Evolutionary conservation across 139 green algal genomes (phyloP), one percentile per base, ranked within the genome.

Genomic region (Gonium pectorale): DNA sequence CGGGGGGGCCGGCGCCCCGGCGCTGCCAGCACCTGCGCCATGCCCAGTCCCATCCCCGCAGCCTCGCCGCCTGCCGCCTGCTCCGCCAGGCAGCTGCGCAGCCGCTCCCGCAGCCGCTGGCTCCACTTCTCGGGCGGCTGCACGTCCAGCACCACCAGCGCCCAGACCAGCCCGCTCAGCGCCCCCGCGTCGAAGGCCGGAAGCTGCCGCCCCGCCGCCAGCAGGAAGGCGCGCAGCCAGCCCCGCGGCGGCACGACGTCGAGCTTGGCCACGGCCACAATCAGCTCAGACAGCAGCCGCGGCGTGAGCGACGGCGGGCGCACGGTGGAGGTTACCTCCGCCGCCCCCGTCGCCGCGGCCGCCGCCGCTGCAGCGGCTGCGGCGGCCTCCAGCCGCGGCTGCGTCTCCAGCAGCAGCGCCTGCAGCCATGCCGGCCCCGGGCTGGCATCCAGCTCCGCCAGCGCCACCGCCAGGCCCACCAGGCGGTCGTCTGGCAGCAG

Each of bases 91-190:
- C 54, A 59, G 11, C 6, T 3, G 0, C 40, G 29, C 33, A 71
- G 59, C 5, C 43, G 40, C 27, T 22, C 59, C 59, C 71, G 7
- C 33, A 82, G 59, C 40, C 2, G 8, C 29, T 9, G 3, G 11
- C 19, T 72, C 75, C 59, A 71, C 17, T 7, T 24, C 17, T 17
- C 11, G 27, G 75, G 60, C 38, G 59, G 75, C 40, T 41, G 29
- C 38, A 71, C n/a, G 29, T 71, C 59, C 75, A 82, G 59, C n/a
- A 82, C 59, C 75, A 62, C 75, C 27, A 82, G n/a, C 0, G 24
- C 75, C 75, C 75, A 82, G 31, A 72, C 24, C 59, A 82, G 41
- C 40, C 59, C 56, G 6, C 6, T 35, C 75, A 82, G 75, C 22
- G 40, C 38, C 26, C 29, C 40, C 17, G 75, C 37, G 17, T 38